Evolutionary conservation across 805 yeast genomes (phyloP), one percentile per base, ranked within the genome.

Genomic region (Pichia cabralensis): DNA sequence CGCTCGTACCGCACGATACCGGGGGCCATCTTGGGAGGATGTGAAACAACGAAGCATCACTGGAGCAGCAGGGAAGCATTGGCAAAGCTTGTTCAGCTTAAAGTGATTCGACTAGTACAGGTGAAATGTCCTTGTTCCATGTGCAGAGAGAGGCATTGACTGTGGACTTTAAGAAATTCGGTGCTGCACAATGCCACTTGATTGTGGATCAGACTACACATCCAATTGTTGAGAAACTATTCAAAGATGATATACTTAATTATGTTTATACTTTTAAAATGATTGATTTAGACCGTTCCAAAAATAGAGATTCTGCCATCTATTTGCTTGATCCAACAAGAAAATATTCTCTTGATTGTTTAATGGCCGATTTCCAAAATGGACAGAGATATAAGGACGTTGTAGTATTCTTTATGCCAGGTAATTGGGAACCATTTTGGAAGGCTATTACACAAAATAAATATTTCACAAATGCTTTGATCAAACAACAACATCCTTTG

Each of bases 351-450:
- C 59, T 85, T 38, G 79, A 77, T 38, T 88, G 97, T 56, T 65
- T 92, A 15, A 56, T 74, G 31, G 76, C 88, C 0, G 98, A 92
- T 56, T 81, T 69, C 44, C 55, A 69, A 8, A 61, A 64, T 15
- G 80, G 89, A 1, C 62, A 71, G n/a, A 69, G 94, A 37, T 92
- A 88, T 58, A 74, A 74, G 36, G 69, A 66, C 27, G 88, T 88
- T 1, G 78, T 81, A 52, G 67, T 84, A 6, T 33, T 45, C 35
- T 76, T 89, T 46, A 58, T 82, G 10, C 88, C 94, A 0, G 78
- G 78, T 2, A 47, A 68, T 21, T 52, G 50, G 38, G 18, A 40
- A 17, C 22, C 30, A 16, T 26, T 48, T 5, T 47, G 55, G 47
- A 41, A 45, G 13, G 38, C 49, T 8, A 41, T 53, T 25, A 33